Percentiles rank a stretch among this genome's conserved stretches.
phyloP scores from a whole-genome alignment of 208 protist species.

The Lotmaria passim region DNA sequence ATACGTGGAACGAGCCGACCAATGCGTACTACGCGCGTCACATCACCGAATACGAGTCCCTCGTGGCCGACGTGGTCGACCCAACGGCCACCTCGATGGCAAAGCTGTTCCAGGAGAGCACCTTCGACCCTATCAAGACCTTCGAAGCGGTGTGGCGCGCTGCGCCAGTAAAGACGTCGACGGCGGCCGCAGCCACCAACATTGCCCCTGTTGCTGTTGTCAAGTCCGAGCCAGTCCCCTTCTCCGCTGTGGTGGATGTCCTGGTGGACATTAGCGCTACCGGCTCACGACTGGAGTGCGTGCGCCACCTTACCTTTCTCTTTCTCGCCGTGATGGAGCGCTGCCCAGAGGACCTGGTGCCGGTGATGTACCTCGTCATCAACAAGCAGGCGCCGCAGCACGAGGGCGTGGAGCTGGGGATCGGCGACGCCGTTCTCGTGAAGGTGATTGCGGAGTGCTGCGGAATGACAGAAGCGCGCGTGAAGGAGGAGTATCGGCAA shows the following conservation, averaged over 20 bases:
- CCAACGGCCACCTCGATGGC: conserved; percentile 76
- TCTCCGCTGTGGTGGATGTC: conserved; percentile 75
- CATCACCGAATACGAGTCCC: conserved; percentile 32
- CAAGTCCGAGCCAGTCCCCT: conserved; percentile 52
- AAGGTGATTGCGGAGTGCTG: conserved; percentile 96
- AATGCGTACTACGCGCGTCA: conserved; percentile 29
- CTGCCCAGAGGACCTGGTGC: conserved; percentile 87
- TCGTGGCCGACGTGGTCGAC: conserved; percentile 29
- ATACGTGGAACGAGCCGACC: conserved; percentile 22
- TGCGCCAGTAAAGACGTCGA: too few relatives aligned
- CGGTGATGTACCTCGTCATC: conserved; percentile 93
- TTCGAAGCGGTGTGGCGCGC: conserved; percentile 55
- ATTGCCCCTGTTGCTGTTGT: background rate
- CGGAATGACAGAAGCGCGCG: conserved; percentile 82
- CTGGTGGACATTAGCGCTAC: conserved; percentile 87
- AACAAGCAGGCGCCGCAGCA: conserved; percentile 97
- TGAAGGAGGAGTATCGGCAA: conserved; percentile 90
- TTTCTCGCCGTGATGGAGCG: conserved; percentile 88
- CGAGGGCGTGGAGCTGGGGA: conserved; percentile 97
- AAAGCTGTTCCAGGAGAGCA: conserved; percentile 64
- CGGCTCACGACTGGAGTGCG: conserved; percentile 88
- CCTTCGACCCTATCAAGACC: conserved; percentile 42
- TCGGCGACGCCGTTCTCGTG: conserved; percentile 96
- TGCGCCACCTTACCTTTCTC: conserved; percentile 83
- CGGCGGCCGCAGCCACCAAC: background rate